Base-by-base conservation (phyloP, 208 protist genomes). In the Angomonas deanei region DNA sequence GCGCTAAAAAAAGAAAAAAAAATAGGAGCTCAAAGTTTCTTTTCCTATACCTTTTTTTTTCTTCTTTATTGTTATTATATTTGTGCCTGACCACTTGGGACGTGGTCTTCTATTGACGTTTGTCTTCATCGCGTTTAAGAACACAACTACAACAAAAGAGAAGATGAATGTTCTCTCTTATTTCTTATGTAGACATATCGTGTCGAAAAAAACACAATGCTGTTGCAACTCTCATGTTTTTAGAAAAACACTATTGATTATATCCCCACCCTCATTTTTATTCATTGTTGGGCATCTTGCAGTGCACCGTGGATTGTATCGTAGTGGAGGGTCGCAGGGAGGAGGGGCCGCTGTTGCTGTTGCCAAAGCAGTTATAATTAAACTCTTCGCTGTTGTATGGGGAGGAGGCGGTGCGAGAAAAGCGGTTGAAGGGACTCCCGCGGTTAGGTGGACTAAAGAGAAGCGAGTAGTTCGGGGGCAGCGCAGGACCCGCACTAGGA, bases 281-380 rank as follows among this genome's bases (percentile, higher is more conserved):
- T 39, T 39, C 13, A 5, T 17, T 39, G 34, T 13, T 5, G 34
- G 42, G 42, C 17, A 19, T 21, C 42, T n/a, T 4, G 15, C 42
- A 50, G 17, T 50, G 42, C 42, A 19, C 42, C 4, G 3, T n/a
- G 42, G 15, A 50, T 5, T 10, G 42, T 3, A 50, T 19, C 17
- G 42, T 50, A 10, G 42, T 10, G 19, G 42, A 19, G 17, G 17
- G 42, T 5, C 23, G 42, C n/a, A 19, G 3, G 42, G 13, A 50
- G 42, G 42, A 3, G 4, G 42, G 46, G 54, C 42, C 53, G 19
- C 42, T 54, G 55, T 27, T 36, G 17, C 46, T 50, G 64, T 57
- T 67, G 11, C 34, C 53, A n/a, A n/a, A n/a, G n/a, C n/a, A n/a
- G 53, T 19, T 46, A 21, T 42, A 10, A n/a, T 13, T 8, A 19